Evolutionary conservation across 2,329 filamentous ascomycete species (phyloP).

Genomic region (Albophoma yamanashiensis): DNA sequence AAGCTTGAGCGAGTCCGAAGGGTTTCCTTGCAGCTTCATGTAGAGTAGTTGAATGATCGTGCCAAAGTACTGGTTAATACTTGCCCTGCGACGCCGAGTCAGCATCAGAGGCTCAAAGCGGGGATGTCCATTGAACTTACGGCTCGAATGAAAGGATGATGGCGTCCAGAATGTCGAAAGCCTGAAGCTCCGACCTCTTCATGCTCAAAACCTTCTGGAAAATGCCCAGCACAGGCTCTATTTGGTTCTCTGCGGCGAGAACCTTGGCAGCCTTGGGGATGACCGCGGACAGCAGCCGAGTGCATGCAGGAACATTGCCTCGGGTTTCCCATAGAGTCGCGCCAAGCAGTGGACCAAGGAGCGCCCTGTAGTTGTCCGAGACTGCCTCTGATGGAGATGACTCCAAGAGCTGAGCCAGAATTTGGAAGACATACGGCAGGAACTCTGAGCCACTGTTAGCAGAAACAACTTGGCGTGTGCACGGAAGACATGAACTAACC

Average conservation of each 20-base stretch:
- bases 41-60: conserved; percentile 76
- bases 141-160: conserved; percentile 63
- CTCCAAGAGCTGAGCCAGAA: conserved; percentile 85
- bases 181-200: conserved; percentile 76
- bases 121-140: conserved; percentile 32
- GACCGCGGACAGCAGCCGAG: conserved; percentile 73
- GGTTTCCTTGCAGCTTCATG: conserved; percentile 57
- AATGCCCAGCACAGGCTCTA: conserved; percentile 84
- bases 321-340: conserved; percentile 83
- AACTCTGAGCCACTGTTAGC: conserved; percentile 53
- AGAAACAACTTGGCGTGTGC: not conserved
- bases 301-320: conserved; percentile 86
- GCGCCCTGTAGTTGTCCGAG: conserved; percentile 67
- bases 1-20: conserved; percentile 69
- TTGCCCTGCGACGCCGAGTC: conserved; percentile 28
- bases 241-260: conserved; percentile 68
- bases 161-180: conserved; percentile 82
- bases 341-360: conserved; percentile 69
- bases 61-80: conserved; percentile 66
- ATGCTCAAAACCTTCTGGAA: conserved; percentile 81
- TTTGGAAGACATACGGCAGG: conserved; percentile 90
- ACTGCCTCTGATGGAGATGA: conserved; percentile 70
- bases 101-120: not conserved
- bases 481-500: conserved; percentile 33
- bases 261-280: conserved; percentile 65